Conservation (phyloP, 495 filamentous ascomycete species). For the Neurospora intermedia region DNA sequence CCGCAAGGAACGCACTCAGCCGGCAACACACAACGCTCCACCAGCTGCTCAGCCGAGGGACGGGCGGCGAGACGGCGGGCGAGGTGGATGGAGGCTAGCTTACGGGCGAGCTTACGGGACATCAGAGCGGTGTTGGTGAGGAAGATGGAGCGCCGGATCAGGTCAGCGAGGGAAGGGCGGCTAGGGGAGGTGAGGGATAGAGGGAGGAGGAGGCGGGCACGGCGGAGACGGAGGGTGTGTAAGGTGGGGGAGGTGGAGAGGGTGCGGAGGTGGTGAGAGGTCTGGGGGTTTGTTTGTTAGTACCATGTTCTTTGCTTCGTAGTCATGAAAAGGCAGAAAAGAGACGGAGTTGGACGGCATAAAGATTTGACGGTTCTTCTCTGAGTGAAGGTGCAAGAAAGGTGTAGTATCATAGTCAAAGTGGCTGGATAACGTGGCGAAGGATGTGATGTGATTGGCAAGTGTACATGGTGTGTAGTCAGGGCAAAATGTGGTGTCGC, state of each 20-base stretch:
- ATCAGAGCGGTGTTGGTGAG: conserved; percentile 44
- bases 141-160: conserved; percentile 46
- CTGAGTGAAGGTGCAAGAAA: not conserved
- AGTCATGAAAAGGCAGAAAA: not conserved
- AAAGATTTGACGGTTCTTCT: not conserved
- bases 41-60: conserved; percentile 31
- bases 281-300: conserved; percentile 23
- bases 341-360: not conserved
- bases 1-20: conserved; percentile 26
- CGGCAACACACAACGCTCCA: conserved; percentile 35
- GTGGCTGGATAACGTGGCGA: not conserved
- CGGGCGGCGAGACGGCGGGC: conserved; percentile 32
- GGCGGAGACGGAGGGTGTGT: conserved; percentile 43
- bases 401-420: not conserved
- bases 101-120: conserved; percentile 41
- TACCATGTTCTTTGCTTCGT: not conserved
- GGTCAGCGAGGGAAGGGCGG: conserved; percentile 42
- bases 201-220: conserved; percentile 34
- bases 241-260: conserved; percentile 46
- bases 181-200: conserved; percentile 36
- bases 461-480: not conserved
- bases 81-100: conserved; percentile 40
- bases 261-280: conserved; percentile 42
- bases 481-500: not conserved
- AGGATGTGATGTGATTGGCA: not conserved